Conservation (phyloP, 495 filamentous ascomycete species). For the Hypoxylon fuscum region DNA sequence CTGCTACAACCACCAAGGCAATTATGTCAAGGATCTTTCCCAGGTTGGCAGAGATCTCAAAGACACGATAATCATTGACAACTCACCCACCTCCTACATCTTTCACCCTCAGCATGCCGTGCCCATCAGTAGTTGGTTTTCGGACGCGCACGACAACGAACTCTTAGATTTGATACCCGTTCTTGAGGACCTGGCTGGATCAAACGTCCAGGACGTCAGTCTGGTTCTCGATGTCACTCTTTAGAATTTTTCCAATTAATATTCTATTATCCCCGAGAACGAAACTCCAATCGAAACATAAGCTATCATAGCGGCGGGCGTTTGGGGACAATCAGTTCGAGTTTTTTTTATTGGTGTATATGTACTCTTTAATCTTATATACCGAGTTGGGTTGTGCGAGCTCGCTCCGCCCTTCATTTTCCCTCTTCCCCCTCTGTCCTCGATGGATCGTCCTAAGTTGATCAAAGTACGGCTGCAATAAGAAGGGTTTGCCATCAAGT, state of each 20-base stretch:
- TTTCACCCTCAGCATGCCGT: conserved; percentile 99
- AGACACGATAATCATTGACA: conserved; percentile 99
- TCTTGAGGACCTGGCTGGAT: conserved; percentile 91
- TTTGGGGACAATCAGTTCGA: conserved; percentile 53
- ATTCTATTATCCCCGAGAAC: conserved; percentile 47
- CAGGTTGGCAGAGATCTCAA: conserved; percentile 95
- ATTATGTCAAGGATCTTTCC: conserved; percentile 98
- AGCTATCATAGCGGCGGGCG: conserved; percentile 62
- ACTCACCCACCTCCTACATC: conserved; percentile 98
- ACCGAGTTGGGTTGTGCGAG: conserved; percentile 36
- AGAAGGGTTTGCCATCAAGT: conserved; percentile 20
- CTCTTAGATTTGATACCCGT: conserved; percentile 97
- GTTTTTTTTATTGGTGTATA: conserved; percentile 51
- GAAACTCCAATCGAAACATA: conserved; percentile 37
- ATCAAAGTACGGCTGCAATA: conserved; percentile 13
- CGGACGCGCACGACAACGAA: conserved; percentile 99
- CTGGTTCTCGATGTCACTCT: conserved; percentile 95
- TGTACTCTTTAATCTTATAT: conserved; percentile 53
- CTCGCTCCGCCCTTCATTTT: conserved; percentile 27
- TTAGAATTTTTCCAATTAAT: conserved; percentile 58
- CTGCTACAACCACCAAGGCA: conserved; percentile 99
- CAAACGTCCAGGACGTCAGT: conserved; percentile 93
- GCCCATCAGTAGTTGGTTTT: conserved; percentile 99
- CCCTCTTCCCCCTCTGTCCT: conserved; percentile 20
- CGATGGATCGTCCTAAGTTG: conserved; percentile 19